These are phyloP conservation scores for Penicillium expansum DNA, from an alignment of 2,329 filamentous ascomycete species.

Conservation along the genomic window DNA sequence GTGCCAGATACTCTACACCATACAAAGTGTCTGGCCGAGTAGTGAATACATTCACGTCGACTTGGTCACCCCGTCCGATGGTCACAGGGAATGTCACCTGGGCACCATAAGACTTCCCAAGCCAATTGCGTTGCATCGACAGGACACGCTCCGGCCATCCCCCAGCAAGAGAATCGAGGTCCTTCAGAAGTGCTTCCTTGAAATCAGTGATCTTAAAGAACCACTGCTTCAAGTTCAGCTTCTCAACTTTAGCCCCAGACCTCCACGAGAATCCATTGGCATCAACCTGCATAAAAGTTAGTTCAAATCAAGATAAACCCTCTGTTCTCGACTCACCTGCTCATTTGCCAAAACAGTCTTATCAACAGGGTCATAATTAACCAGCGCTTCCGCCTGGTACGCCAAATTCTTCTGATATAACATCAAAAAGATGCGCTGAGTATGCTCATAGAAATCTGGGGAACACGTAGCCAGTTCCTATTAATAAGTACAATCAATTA, in stretches of 20 bases:
- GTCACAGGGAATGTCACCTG: slow-evolving; percentile 67
- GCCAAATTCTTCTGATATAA: slow-evolving; percentile 72
- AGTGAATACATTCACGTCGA: slow-evolving; percentile 71
- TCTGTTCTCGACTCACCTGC: slow-evolving; percentile 49
- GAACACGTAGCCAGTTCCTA: slow-evolving; percentile 84
- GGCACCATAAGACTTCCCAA: slow-evolving; percentile 74
- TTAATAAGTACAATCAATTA: background rate
- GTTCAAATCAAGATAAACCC: background rate
- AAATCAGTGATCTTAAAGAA: slow-evolving; percentile 82
- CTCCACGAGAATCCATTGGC: slow-evolving; percentile 81
- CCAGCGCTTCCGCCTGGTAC: slow-evolving; percentile 77
- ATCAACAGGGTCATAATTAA: slow-evolving; percentile 89
- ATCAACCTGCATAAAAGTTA: slow-evolving; percentile 57
- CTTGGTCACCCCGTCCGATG: slow-evolving; percentile 30
- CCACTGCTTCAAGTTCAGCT: slow-evolving; percentile 79
- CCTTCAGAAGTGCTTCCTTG: slow-evolving; percentile 67
- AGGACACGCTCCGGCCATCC: slow-evolving; percentile 81
- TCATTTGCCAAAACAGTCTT: slow-evolving; percentile 89
- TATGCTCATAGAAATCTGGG: slow-evolving; percentile 84
- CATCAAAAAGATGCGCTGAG: slow-evolving; percentile 78
- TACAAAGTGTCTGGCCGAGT: slow-evolving; percentile 84
- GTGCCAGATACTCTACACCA: slow-evolving; percentile 78
- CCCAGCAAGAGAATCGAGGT: slow-evolving; percentile 64
- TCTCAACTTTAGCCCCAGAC: slow-evolving; percentile 79
- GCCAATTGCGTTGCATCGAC: slow-evolving; percentile 82